Base-by-base conservation (phyloP, 345 rosid species). In the Balakata baccata region DNA sequence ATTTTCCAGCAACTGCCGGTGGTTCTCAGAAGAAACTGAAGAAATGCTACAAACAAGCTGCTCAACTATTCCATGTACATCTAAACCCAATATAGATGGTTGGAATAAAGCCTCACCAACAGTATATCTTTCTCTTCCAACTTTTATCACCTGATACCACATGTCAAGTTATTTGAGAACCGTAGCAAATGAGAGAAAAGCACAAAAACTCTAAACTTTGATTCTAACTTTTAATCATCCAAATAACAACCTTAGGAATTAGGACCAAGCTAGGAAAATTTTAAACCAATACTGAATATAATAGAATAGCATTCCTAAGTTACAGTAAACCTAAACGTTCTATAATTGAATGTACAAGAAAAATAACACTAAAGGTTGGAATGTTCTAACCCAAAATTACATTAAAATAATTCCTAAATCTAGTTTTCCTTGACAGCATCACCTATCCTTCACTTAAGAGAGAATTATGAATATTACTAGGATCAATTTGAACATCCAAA, bases 101-200 rank as follows among this genome's bases (percentile, higher is more conserved):
- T 96, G 99, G 79, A 96, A 96, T 73, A 96, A 75, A 71, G 98
- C 89, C 82, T 96, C 99, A 12, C 99, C 99, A 60, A 93, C 87
- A 25, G 88, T 85, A 77, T 84, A 96, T 81, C 84, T 91, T 79
- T 93, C 99, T 78, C 83, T 85, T 78, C 99, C 98, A 79, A 95
- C 83, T 85, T 61, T 90, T 83, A 96, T 91, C 71, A 93, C 98
- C 99, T 96, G 84, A 69, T 78, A 72, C 38, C 63, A 73, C 34
- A 67, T 71, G 67, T 41, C 6, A 49, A 64, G 25, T 43, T 12
- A 22, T 56, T 46, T 57, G 17, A 54, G 22, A 62, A 29, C 2
- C 2, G 34, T 29, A 58, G 23, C 11, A 54, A n/a, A 58, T 37
- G 7, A 8, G 34, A 58, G 25, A 58, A 58, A 20, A 2, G 25